Percentiles rank a stretch among this genome's conserved stretches.
These are phyloP conservation scores for Cladophialophora immunda DNA, from an alignment of 2,329 filamentous ascomycete species.

Conservation along the genomic window DNA sequence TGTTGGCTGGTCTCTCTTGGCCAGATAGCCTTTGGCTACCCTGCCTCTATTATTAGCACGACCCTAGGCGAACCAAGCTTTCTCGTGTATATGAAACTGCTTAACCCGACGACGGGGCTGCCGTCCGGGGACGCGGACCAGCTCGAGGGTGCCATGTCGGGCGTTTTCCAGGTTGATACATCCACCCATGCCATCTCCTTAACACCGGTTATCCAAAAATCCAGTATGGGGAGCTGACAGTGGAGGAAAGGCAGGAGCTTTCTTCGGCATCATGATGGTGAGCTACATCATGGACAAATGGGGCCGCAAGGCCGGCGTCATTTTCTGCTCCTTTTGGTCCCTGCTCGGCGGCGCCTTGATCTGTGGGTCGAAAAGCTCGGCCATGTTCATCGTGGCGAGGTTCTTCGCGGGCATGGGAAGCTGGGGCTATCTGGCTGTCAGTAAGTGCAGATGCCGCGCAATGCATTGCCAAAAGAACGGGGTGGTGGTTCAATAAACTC, in stretches of 20 bases:
- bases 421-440: conserved; percentile 30
- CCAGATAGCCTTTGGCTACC: conserved; percentile 33
- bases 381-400: conserved; percentile 35
- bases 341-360: conserved; percentile 30
- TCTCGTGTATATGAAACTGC: conserved; percentile 44
- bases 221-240: conserved; percentile 15
- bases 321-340: conserved; percentile 26
- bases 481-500: background rate
- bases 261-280: conserved; percentile 33
- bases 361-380: conserved; percentile 14
- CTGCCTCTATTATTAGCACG: conserved; percentile 31
- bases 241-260: conserved; percentile 24
- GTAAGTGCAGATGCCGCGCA: conserved; percentile 5
- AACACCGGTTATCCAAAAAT: background rate
- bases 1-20: conserved; percentile 33
- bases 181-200: background rate
- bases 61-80: conserved; percentile 52
- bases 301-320: conserved; percentile 64
- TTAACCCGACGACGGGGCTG: conserved; percentile 15
- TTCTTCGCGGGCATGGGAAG: conserved; percentile 33
- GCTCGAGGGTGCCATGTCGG: conserved; percentile 28
- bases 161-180: conserved; percentile 16
- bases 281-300: conserved; percentile 51
- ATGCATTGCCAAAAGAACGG: background rate
- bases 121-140: background rate